These are phyloP conservation scores for Rhododendron simsii DNA, from an alignment of 148 eudicot genomes.

Conservation along the genomic window DNA sequence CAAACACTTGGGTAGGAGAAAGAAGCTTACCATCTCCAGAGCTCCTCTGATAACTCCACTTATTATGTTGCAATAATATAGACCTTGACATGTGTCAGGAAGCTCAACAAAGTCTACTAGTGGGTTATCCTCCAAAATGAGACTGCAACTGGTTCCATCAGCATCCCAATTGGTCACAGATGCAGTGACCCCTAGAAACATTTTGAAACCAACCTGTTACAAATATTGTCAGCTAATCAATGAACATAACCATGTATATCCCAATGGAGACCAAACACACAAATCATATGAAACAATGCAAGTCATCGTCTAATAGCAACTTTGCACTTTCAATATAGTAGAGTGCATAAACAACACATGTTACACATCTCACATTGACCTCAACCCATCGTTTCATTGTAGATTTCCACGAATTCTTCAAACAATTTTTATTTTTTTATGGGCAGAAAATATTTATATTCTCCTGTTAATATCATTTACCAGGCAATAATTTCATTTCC, in stretches of 20 bases:
- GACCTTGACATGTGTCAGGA: slow-evolving; percentile 94
- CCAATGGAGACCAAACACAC: not conserved
- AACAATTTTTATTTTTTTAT: not conserved
- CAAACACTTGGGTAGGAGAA: not conserved
- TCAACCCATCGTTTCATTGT: not conserved
- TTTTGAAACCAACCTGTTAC: slow-evolving; percentile 84
- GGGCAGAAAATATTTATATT: not conserved
- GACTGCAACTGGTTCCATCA: slow-evolving; percentile 89
- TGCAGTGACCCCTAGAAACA: slow-evolving; percentile 92
- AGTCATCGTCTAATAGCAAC: not conserved
- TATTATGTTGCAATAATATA: slow-evolving; percentile 85
- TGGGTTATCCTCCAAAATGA: slow-evolving; percentile 92
- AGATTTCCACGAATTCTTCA: not conserved
- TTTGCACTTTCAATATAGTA: not conserved
- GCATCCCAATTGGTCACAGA: slow-evolving; percentile 84
- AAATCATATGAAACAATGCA: not conserved
- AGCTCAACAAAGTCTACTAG: slow-evolving; percentile 97
- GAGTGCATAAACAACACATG: not conserved
- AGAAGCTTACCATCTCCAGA: slow-evolving; percentile 80
- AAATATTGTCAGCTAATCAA: not conserved
- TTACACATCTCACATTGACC: too few relatives aligned
- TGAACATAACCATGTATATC: not conserved
- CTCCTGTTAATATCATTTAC: not conserved
- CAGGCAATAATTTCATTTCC: not conserved
- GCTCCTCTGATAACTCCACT: slow-evolving; percentile 96